phyloP scores from a whole-genome alignment of 106 monocot species.

The Dendrobium huoshanense region DNA sequence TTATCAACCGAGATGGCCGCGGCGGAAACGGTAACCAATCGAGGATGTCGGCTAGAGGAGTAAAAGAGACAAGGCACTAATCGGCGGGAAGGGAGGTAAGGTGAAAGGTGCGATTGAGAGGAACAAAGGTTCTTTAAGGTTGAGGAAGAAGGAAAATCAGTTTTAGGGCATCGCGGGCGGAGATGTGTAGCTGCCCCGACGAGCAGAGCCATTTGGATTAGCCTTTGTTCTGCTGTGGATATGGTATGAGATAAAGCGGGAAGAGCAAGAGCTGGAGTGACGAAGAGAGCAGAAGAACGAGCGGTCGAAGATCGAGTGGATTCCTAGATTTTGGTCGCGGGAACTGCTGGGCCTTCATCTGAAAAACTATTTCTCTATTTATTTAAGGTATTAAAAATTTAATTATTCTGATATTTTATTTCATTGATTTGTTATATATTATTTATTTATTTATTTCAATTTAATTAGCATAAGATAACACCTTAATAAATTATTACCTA shows the following conservation, averaged over 20 bases:
- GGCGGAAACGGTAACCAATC: constrained; percentile 22
- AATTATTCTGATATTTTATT: too few relatives aligned
- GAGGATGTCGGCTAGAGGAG: constrained; percentile 4
- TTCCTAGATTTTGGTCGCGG: too few relatives aligned
- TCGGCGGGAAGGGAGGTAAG: constrained; percentile 6
- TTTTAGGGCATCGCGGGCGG: background rate
- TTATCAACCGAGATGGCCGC: background rate
- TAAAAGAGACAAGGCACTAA: constrained; percentile 5
- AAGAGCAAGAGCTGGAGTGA: too few relatives aligned
- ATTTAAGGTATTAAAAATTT: too few relatives aligned
- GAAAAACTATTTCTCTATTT: too few relatives aligned
- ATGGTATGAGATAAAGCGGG: background rate
- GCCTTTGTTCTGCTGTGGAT: background rate
- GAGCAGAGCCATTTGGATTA: constrained; percentile 18
- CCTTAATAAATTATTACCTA: too few relatives aligned
- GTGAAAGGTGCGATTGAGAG: background rate
- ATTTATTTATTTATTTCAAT: too few relatives aligned
- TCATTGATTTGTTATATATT: too few relatives aligned
- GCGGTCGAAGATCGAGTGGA: too few relatives aligned
- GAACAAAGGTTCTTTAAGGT: background rate
- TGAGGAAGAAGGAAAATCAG: background rate
- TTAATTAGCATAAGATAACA: too few relatives aligned
- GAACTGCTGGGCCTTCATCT: too few relatives aligned
- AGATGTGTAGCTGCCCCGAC: background rate
- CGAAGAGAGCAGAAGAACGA: too few relatives aligned